Conservation (phyloP, 495 filamentous ascomycete genomes). For the Xylaria acuta region DNA sequence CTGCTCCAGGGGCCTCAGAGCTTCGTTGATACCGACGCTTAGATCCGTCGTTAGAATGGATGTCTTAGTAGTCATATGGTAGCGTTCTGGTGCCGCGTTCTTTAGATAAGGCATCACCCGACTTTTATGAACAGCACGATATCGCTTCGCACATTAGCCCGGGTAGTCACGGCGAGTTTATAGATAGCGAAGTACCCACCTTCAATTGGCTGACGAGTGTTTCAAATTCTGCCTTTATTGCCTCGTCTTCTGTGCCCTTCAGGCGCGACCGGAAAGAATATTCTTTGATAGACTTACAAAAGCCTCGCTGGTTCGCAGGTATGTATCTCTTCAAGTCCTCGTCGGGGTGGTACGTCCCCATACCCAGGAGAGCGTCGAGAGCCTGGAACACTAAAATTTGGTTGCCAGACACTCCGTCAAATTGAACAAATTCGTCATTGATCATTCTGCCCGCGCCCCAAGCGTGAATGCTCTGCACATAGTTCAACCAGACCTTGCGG, state of each 20-base stretch:
- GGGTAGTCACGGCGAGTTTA: background rate
- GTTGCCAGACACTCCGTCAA: slow-evolving; percentile 53
- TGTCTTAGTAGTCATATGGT: slow-evolving; percentile 54
- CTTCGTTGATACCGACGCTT: background rate
- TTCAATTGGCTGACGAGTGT: background rate
- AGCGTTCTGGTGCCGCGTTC: slow-evolving; percentile 48
- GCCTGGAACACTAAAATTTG: slow-evolving; percentile 51
- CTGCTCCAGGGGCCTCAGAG: background rate
- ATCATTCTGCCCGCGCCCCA: slow-evolving; percentile 45
- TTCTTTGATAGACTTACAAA: slow-evolving; percentile 38
- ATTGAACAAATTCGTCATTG: slow-evolving; percentile 44
- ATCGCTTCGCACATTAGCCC: slow-evolving; percentile 21
- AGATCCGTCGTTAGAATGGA: slow-evolving; percentile 41
- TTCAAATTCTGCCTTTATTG: background rate
- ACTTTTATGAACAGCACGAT: slow-evolving; percentile 46
- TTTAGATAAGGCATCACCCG: slow-evolving; percentile 46
- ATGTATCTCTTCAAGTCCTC: slow-evolving; percentile 38
- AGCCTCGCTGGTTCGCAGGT: slow-evolving; percentile 41
- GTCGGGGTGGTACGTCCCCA: slow-evolving; percentile 47
- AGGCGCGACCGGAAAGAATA: slow-evolving; percentile 23
- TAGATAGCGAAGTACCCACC: background rate
- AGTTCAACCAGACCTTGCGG: slow-evolving; percentile 42
- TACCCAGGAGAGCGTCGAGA: slow-evolving; percentile 51
- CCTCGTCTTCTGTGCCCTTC: background rate
- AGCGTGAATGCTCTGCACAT: slow-evolving; percentile 52